Percentiles rank a stretch among this genome's conserved stretches.
Conservation (phyloP, 2,329 filamentous ascomycete species). For the Hymenoscyphus linearis region DNA sequence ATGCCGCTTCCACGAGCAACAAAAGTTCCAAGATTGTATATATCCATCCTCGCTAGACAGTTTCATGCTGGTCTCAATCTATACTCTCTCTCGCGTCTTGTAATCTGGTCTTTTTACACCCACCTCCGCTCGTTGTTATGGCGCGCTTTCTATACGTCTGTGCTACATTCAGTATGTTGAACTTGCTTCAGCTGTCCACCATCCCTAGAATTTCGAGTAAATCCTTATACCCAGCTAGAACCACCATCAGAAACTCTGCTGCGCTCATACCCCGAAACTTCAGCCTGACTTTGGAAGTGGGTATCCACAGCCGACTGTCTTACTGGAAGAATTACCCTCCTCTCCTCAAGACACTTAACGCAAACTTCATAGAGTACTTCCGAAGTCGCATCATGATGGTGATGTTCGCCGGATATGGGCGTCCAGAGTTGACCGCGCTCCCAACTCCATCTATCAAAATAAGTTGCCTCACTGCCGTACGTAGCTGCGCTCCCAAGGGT, state of each 20-base stretch:
- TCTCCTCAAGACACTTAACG: constrained; percentile 18
- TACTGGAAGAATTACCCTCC: constrained; percentile 12
- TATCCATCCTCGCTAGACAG: neutral
- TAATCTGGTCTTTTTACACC: neutral
- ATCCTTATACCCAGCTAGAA: neutral
- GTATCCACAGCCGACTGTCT: neutral
- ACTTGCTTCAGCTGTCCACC: neutral
- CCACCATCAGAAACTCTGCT: neutral
- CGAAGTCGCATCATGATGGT: neutral
- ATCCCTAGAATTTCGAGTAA: neutral
- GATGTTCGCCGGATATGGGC: neutral
- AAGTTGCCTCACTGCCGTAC: constrained; percentile 9
- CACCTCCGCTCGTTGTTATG: neutral
- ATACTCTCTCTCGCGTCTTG: neutral
- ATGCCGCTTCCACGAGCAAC: neutral
- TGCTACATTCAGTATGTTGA: neutral
- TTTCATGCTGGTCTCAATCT: neutral
- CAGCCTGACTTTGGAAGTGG: neutral
- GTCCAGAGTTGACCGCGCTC: constrained; percentile 11
- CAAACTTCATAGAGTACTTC: constrained; percentile 18
- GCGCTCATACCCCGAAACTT: neutral
- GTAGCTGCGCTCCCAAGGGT: constrained; percentile 9
- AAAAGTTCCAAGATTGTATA: neutral
- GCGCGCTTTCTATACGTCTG: neutral
- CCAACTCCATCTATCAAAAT: constrained; percentile 24